Percentiles rank a stretch among this genome's conserved stretches.
These are phyloP conservation scores for Lophiostoma macrostomum DNA, from an alignment of 495 filamentous ascomycete species.

Conservation along the genomic window DNA sequence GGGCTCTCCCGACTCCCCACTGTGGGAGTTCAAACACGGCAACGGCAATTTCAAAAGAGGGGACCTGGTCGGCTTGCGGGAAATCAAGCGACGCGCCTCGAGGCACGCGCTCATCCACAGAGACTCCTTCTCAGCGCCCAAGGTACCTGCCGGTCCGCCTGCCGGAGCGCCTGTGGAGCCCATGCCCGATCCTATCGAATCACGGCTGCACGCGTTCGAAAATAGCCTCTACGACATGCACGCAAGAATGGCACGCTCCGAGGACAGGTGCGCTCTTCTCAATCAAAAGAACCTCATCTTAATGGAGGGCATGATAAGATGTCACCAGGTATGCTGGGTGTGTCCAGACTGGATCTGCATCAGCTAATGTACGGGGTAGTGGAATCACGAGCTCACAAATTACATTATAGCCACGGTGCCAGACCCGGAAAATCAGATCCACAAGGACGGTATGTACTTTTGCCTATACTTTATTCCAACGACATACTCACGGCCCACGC, in stretches of 20 bases:
- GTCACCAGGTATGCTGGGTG: constrained; percentile 62
- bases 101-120: constrained; percentile 92
- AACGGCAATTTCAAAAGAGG: constrained; percentile 96
- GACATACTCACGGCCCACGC: constrained; percentile 19
- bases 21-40: constrained; percentile 99
- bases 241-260: constrained; percentile 69
- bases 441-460: constrained; percentile 54
- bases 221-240: constrained; percentile 79
- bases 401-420: constrained; percentile 68
- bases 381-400: constrained; percentile 74
- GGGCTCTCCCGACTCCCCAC: constrained; percentile 86
- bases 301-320: constrained; percentile 74
- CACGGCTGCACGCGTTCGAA: constrained; percentile 72
- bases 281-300: constrained; percentile 77
- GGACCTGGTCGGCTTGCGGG: constrained; percentile 83
- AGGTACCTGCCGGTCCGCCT: constrained; percentile 57
- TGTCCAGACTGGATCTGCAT: constrained; percentile 9
- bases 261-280: constrained; percentile 76
- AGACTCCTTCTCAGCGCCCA: constrained; percentile 82
- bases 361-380: constrained; percentile 44
- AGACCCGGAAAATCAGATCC: constrained; percentile 58
- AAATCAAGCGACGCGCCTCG: constrained; percentile 96
- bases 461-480: constrained; percentile 22
- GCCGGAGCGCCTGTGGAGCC: constrained; percentile 83
- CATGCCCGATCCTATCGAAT: constrained; percentile 72